Evolutionary conservation across 106 monocot genomes (phyloP), one percentile per base, ranked within the genome.

Genomic region (Agapanthus africanus): DNA sequence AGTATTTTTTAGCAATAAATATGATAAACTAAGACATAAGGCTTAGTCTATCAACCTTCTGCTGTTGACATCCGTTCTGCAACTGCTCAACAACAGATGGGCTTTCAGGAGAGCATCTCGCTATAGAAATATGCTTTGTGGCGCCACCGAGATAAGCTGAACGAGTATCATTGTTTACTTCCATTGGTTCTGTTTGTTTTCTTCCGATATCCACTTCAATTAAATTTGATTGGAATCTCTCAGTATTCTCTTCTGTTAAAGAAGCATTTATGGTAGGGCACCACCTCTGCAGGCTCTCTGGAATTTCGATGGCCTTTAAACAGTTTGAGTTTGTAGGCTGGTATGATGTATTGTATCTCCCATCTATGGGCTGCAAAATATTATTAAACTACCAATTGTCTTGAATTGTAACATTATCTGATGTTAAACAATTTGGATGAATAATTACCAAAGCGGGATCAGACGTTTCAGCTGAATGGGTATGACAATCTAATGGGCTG

Each of bases 11-110:
- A 59, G 56, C 74, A 79, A 70, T 39, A 75, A 76, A 51, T 21
- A 69, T 50, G 76, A 73, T 44, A 78, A 82, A 79, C 72, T 71
- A 88, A 78, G 62, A 81, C 39, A 76, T 38, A 77, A 79, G 59
- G 67, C 68, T 78, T 78, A 77, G 70, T 62, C 78, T 65, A 72
- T 78, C 76, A 66, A 90, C 94, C 90, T 84, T 90, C 54, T 65
- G 70, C 44, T 67, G 26, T 27, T 68, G 81, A 73, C 47, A 42
- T 61, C 83, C 75, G 74, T 71, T 26, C 21, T 59, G 63, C 11
- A 57, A 33, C n/a, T 54, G 57, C 39, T 72, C 71, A 40, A 77
- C 50, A 75, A 57, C 73, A 72, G 60, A 33, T 44, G 57, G 51
- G 61, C 23, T 63, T 77, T 79, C 74, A 65, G 59, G 44, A 73